These are phyloP conservation scores for Colletotrichum sp. DNA, from an alignment of 2,329 filamentous ascomycete genomes.

Conservation along the genomic window DNA sequence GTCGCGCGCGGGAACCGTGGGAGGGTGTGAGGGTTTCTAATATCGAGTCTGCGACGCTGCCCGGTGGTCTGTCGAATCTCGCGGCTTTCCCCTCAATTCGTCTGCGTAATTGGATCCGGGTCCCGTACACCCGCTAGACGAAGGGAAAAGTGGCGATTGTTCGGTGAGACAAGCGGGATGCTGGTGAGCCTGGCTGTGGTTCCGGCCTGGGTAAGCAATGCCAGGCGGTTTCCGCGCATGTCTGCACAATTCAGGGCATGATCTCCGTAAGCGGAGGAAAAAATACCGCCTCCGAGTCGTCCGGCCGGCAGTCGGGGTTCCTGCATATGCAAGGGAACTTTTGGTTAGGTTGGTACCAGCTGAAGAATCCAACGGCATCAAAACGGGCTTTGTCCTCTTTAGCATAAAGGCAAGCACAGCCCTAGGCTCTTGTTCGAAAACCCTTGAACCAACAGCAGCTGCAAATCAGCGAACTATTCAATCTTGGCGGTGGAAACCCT, in stretches of 20 bases:
- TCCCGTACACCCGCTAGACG: neutral
- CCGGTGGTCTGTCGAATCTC: neutral
- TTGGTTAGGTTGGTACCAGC: neutral
- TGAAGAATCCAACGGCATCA: neutral
- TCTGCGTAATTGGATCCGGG: neutral
- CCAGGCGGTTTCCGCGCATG: neutral
- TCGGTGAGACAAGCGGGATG: neutral
- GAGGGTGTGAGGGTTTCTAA: neutral
- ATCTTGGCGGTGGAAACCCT: neutral
- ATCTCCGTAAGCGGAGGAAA: neutral
- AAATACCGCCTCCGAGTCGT: neutral
- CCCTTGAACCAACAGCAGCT: neutral
- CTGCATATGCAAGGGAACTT: neutral
- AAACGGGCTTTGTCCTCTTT: neutral
- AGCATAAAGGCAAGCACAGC: neutral
- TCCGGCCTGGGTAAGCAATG: neutral
- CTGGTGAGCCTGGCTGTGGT: neutral
- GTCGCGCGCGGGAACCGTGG: neutral
- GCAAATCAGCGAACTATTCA: neutral
- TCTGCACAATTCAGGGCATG: neutral
- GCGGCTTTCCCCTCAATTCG: neutral
- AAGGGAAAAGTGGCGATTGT: neutral
- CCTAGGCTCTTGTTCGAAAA: neutral
- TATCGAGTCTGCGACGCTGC: slow-evolving; percentile 5
- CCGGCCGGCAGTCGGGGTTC: neutral